phyloP scores from a whole-genome alignment of 768 basidiomycete genomes.

The Neoboletus brunneissimus region DNA sequence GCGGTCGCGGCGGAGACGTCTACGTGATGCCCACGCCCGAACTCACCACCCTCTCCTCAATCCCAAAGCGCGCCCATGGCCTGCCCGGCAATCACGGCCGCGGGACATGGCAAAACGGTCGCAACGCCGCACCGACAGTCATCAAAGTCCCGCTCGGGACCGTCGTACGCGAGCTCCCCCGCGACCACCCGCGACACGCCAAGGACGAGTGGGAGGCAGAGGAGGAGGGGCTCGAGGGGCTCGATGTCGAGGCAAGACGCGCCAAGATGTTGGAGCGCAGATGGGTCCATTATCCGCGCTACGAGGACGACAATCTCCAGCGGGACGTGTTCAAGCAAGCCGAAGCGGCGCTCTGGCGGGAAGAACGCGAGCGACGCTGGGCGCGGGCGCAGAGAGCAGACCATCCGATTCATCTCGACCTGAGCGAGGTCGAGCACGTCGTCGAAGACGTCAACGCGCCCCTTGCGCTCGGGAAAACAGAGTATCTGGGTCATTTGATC shows the following conservation, averaged over 20 bases:
- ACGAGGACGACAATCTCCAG: slow-evolving; percentile 57
- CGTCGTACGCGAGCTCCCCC: slow-evolving; percentile 72
- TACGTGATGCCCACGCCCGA: slow-evolving; percentile 77
- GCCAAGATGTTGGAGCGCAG: slow-evolving; percentile 61
- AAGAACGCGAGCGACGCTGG: slow-evolving; percentile 59
- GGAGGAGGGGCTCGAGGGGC: slow-evolving; percentile 51
- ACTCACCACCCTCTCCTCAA: slow-evolving; percentile 72
- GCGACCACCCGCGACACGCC: slow-evolving; percentile 61
- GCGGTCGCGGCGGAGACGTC: slow-evolving; percentile 85
- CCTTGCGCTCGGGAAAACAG: slow-evolving; percentile 53
- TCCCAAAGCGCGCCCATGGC: slow-evolving; percentile 67
- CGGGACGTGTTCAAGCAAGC: slow-evolving; percentile 71
- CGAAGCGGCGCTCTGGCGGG: slow-evolving; percentile 54
- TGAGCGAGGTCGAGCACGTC: slow-evolving; percentile 49
- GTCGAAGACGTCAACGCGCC: slow-evolving; percentile 45
- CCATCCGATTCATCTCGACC: slow-evolving; percentile 55
- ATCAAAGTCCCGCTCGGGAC: slow-evolving; percentile 89
- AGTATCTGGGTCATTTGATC: slow-evolving; percentile 60
- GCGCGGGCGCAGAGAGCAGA: slow-evolving; percentile 41
- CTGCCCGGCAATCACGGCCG: slow-evolving; percentile 68
- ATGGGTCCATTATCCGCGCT: slow-evolving; percentile 81
- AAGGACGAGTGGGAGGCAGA: slow-evolving; percentile 75
- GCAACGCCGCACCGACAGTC: slow-evolving; percentile 64
- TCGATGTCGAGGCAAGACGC: slow-evolving; percentile 45
- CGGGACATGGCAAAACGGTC: slow-evolving; percentile 87